Conservation (phyloP, 805 yeast genomes). For the Pichia californica region DNA sequence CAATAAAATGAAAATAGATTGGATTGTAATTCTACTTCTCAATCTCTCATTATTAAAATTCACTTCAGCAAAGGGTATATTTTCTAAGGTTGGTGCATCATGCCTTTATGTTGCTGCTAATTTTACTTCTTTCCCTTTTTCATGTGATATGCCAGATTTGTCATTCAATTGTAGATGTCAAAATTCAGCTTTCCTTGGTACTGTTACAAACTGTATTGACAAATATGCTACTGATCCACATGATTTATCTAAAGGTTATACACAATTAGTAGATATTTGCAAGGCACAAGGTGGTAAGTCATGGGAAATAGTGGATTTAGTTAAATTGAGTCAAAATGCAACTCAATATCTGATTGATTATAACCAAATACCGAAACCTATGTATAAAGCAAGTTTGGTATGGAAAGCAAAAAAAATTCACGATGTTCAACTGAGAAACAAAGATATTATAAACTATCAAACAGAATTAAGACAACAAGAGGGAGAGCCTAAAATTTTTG, state of each 20-base stretch:
- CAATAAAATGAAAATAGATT: background rate
- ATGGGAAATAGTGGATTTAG: slow-evolving; percentile 25
- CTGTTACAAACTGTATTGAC: slow-evolving; percentile 32
- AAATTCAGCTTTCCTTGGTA: slow-evolving; percentile 30
- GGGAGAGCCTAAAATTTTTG: background rate
- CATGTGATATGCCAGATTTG: slow-evolving; percentile 29
- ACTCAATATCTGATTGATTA: slow-evolving; percentile 18
- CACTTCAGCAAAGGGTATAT: slow-evolving; percentile 23
- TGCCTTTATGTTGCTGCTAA: slow-evolving; percentile 31
- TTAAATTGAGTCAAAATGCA: slow-evolving; percentile 25
- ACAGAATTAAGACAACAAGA: background rate
- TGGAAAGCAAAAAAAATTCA: slow-evolving; percentile 8
- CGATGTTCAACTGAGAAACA: background rate
- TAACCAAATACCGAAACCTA: slow-evolving; percentile 7
- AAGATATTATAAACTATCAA: background rate
- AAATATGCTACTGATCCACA: slow-evolving; percentile 22
- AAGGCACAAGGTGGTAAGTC: slow-evolving; percentile 26
- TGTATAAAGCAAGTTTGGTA: slow-evolving; percentile 9
- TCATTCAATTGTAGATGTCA: slow-evolving; percentile 31
- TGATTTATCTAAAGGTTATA: slow-evolving; percentile 26
- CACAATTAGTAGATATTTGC: slow-evolving; percentile 31
- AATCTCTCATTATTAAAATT: background rate
- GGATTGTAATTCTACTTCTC: background rate
- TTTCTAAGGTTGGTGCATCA: slow-evolving; percentile 32
- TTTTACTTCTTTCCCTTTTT: slow-evolving; percentile 28